Percentiles rank a stretch among this genome's conserved stretches.
These are phyloP conservation scores for Crithidia acanthocephali DNA, from an alignment of 208 protist genomes.

Conservation along the genomic window DNA sequence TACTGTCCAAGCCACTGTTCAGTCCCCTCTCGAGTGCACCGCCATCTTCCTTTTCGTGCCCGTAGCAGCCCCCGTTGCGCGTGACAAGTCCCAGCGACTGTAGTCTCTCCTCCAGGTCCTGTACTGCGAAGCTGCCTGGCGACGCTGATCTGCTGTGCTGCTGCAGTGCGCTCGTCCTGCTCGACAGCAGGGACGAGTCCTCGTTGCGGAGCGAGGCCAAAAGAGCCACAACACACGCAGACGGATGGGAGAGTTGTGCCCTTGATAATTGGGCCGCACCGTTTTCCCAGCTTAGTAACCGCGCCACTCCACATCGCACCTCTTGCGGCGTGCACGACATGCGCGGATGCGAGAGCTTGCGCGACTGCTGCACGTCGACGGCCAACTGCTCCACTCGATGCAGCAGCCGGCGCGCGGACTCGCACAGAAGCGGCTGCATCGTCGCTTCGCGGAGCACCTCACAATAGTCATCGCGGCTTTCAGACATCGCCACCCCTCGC, in stretches of 20 bases:
- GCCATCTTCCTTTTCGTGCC: not conserved
- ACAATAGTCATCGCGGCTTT: not conserved
- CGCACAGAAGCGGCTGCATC: not conserved
- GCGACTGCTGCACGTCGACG: not conserved
- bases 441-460: not conserved
- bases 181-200: not conserved
- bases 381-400: not conserved
- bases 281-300: no score
- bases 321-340: not conserved
- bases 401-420: not conserved
- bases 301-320: not conserved
- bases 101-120: slow-evolving; percentile 4
- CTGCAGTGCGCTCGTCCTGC: no score
- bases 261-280: not conserved
- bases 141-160: no score
- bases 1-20: not conserved
- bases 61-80: not conserved
- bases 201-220: not conserved
- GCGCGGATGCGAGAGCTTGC: not conserved
- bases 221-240: not conserved
- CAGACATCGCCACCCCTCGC: no score
- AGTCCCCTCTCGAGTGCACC: not conserved
- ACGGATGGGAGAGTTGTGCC: not conserved
- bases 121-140: no score
- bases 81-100: not conserved